Conservation (phyloP, 1,284 basidiomycete species). For the Moesziomyces aphidis region DNA sequence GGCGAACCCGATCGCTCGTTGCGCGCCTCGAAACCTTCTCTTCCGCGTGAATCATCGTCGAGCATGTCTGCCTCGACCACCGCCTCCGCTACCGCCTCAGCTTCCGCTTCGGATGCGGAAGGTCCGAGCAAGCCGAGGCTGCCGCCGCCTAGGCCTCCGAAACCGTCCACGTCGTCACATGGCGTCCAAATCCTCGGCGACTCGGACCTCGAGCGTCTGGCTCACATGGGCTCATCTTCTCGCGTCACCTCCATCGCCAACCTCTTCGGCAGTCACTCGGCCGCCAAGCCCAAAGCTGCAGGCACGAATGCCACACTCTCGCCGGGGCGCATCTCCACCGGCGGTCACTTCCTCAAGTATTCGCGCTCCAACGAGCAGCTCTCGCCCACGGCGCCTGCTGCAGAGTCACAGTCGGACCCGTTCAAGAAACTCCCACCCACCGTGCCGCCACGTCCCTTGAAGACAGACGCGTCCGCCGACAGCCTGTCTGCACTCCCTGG, state of each 20-base stretch:
- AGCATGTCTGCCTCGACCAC: constrained; percentile 19
- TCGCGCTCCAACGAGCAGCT: constrained; percentile 48
- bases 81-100: constrained; percentile 29
- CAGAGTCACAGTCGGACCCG: constrained; percentile 4
- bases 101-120: constrained; percentile 37
- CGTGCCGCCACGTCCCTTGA: constrained; percentile 37
- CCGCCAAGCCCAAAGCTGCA: constrained; percentile 1
- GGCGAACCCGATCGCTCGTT: constrained; percentile 19
- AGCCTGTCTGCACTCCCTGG: constrained; percentile 22
- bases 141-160: constrained; percentile 35
- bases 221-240: constrained; percentile 13
- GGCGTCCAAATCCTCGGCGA: constrained; percentile 43
- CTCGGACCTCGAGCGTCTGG: constrained; percentile 39
- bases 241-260: constrained; percentile 34
- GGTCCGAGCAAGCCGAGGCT: constrained; percentile 19
- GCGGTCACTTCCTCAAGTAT: constrained; percentile 39
- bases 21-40: constrained; percentile 10
- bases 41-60: constrained; percentile 6
- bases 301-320: constrained; percentile 3
- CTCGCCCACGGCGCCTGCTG: constrained; percentile 16
- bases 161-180: constrained; percentile 18
- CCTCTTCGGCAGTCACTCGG: constrained; percentile 24
- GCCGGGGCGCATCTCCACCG: constrained; percentile 22
- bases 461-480: constrained; percentile 29
- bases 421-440: constrained; percentile 28